Percentiles rank a stretch among this genome's conserved stretches.
Evolutionary conservation across 768 basidiomycete genomes (phyloP).

Genomic region (Russula foetens): DNA sequence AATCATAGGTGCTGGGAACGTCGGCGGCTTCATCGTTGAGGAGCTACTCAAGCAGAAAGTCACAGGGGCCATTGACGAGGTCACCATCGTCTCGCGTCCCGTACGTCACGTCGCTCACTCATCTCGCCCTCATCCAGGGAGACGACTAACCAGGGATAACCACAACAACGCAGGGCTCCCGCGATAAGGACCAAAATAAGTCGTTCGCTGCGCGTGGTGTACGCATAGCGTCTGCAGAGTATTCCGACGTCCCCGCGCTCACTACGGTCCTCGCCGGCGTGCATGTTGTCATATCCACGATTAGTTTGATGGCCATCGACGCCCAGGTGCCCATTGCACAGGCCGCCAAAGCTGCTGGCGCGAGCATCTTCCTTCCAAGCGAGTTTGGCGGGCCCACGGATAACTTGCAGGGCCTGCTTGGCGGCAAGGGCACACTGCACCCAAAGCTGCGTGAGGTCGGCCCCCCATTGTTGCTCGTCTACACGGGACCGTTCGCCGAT

Average conservation of each 20-base stretch:
- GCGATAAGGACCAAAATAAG: slow-evolving; percentile 2
- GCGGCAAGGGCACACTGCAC: slow-evolving; percentile 10
- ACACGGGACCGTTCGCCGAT: slow-evolving; percentile 18
- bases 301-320: slow-evolving; percentile 1
- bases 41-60: slow-evolving; percentile 19
- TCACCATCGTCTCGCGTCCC: slow-evolving; percentile 15
- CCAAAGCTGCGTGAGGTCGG: slow-evolving; percentile 13
- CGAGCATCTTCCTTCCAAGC: slow-evolving; percentile 18
- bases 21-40: slow-evolving; percentile 17
- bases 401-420: not conserved
- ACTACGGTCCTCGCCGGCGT: slow-evolving; percentile 10
- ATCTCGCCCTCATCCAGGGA: not conserved
- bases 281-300: slow-evolving; percentile 18
- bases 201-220: slow-evolving; percentile 13
- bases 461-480: slow-evolving; percentile 17
- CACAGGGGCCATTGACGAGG: slow-evolving; percentile 4
- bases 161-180: not conserved
- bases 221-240: slow-evolving; percentile 6
- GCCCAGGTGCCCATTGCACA: slow-evolving; percentile 13
- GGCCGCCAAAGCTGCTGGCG: slow-evolving; percentile 19
- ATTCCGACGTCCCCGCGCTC: slow-evolving; percentile 9
- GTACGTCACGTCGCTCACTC: not conserved
- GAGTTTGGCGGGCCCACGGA: slow-evolving; percentile 25
- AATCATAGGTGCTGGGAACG: slow-evolving; percentile 17
- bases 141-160: not conserved